These are phyloP conservation scores for Salix udensis DNA, from an alignment of 345 rosid species.

Conservation along the genomic window DNA sequence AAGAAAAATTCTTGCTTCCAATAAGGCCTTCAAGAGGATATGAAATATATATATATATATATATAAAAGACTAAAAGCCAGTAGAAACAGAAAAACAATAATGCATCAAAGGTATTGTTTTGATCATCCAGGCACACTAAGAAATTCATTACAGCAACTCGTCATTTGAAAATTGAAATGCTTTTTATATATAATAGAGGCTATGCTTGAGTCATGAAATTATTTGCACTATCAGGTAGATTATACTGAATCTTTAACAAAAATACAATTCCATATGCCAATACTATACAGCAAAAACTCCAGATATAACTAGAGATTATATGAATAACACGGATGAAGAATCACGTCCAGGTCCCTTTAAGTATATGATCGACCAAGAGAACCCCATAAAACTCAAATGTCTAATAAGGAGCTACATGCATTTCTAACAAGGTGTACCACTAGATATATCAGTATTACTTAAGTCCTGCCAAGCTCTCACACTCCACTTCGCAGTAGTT, in stretches of 20 bases:
- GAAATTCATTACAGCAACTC: background rate
- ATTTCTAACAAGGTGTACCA: background rate
- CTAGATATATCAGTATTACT: background rate
- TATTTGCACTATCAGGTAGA: background rate
- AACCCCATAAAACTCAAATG: background rate
- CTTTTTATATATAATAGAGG: background rate
- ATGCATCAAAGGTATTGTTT: background rate
- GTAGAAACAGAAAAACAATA: background rate
- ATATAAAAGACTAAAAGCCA: constrained; percentile 4
- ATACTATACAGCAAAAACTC: background rate
- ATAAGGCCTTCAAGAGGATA: constrained; percentile 40
- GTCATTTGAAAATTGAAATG: background rate
- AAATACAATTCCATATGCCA: background rate
- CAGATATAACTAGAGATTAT: background rate
- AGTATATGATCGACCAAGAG: background rate
- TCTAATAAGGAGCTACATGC: background rate
- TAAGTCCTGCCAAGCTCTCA: background rate
- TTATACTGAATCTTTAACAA: background rate
- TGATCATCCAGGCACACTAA: background rate
- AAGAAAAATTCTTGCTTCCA: constrained; percentile 20
- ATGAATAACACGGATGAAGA: background rate
- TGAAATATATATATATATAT: constrained; percentile 29
- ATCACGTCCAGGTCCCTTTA: background rate
- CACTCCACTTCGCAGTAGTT: background rate
- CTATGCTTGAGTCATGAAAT: background rate